Evolutionary conservation across 768 basidiomycete species (phyloP).

Genomic region (Dioszegia hungarica): DNA sequence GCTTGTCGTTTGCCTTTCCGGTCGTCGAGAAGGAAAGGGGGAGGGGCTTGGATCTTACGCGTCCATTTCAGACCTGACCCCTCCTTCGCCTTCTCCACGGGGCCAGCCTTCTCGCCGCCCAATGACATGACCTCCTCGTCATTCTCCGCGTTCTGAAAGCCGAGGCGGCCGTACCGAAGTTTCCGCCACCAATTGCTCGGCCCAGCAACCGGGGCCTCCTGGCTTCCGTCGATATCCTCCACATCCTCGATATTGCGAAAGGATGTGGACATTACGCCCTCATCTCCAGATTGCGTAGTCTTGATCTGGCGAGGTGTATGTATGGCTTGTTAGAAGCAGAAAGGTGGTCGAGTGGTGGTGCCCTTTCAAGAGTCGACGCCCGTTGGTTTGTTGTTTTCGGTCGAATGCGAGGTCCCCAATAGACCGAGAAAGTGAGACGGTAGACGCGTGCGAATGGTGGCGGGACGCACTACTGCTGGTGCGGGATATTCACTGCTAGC

Average conservation of each 20-base stretch:
- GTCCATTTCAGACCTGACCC: background rate
- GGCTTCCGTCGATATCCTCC: background rate
- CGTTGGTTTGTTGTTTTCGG: too few relatives aligned
- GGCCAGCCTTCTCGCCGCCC: too few relatives aligned
- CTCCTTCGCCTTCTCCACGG: background rate
- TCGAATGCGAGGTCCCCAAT: too few relatives aligned
- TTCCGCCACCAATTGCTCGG: slow-evolving; percentile 5
- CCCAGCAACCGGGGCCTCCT: background rate
- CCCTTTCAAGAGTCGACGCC: too few relatives aligned
- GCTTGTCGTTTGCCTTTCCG: slow-evolving; percentile 8
- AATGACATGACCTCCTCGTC: too few relatives aligned
- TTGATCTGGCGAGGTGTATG: background rate
- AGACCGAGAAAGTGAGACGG: too few relatives aligned
- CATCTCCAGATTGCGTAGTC: background rate
- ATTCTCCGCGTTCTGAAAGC: background rate
- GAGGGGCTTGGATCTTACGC: background rate
- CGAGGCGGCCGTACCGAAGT: background rate
- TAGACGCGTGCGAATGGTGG: background rate
- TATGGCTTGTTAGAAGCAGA: too few relatives aligned
- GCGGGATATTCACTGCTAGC: too few relatives aligned
- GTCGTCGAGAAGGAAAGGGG: background rate
- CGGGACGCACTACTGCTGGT: background rate
- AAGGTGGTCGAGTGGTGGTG: too few relatives aligned
- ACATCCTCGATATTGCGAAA: background rate
- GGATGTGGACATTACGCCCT: too few relatives aligned